Base-by-base conservation (phyloP, 2,329 filamentous ascomycete species). In the Monosporascus sp. region DNA sequence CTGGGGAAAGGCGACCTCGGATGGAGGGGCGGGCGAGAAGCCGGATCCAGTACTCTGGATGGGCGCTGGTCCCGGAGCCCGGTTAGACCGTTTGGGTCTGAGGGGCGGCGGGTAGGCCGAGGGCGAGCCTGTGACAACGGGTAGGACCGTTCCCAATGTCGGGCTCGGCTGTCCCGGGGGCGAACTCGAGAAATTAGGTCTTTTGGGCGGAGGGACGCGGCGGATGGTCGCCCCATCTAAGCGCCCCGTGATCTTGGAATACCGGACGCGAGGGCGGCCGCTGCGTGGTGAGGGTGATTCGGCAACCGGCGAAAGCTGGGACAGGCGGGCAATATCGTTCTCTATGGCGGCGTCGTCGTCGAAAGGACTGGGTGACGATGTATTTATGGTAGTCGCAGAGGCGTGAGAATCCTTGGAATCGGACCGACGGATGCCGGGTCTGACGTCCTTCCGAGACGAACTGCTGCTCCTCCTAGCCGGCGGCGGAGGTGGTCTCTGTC, bases 241-340 rank as follows among this genome's bases (percentile, higher is more conserved):
- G 8, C 62, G 61, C 37, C 63, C 64, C n/a, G 60, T 55, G 17
- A 65, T 60, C 31, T 60, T 63, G 8, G 67, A 64, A 44, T 70
- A 68, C 9, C 51, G 60, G 25, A 68, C 68, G 15, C 68, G 68
- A 37, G 70, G 68, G 17, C 64, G 65, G 22, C 68, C 62, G 37
- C 60, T 59, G 43, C 50, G 58, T 7, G 68, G 65, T 15, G 64
- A 63, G 3, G 75, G 76, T 0, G 75, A 78, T 59, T 81, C 78
- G 14, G 67, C 67, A 6, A 81, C 77, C 1, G 78, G 78, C 0
- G 78, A 78, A 5, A 81, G 68, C 45, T 68, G 71, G 1, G 66
- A 65, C 17, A 65, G 51, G 35, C 57, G 52, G 55, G 63, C 50
- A 54, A 65, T 48, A 35, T 65, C 60, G 11, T 62, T 63, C 6